Conservation (phyloP, 108 stramenopile genomes). For the Ochromonas danica region DNA sequence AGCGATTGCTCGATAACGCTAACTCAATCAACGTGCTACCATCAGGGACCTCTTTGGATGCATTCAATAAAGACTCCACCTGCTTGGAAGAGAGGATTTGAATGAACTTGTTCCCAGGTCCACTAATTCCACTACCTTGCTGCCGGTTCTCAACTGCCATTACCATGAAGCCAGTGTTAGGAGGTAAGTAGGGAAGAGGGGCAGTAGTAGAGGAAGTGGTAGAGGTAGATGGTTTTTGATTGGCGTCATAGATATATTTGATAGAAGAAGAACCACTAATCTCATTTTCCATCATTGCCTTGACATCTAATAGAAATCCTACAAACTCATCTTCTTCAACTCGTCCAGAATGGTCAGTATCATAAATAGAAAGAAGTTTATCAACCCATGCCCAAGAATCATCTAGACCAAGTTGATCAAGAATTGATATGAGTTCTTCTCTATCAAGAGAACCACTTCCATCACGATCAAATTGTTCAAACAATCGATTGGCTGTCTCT, state of each 20-base stretch:
- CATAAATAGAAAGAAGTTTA: not conserved
- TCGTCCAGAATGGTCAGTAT: constrained; percentile 8
- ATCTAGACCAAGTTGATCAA: not conserved
- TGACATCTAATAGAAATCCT: not conserved
- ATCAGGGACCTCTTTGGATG: not conserved
- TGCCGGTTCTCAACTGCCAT: not conserved
- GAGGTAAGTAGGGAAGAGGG: not conserved
- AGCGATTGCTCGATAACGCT: not conserved
- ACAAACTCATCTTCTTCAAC: constrained; percentile 25
- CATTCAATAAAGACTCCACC: not conserved
- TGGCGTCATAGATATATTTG: not conserved
- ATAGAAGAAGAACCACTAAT: not conserved
- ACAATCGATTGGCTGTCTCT: not conserved
- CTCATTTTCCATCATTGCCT: not conserved
- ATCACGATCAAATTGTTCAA: not conserved
- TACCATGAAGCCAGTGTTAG: not conserved
- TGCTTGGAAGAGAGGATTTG: not conserved
- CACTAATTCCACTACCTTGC: not conserved
- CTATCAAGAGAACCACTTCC: not conserved
- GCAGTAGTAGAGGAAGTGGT: not conserved
- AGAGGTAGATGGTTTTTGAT: not conserved
- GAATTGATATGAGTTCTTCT: not conserved
- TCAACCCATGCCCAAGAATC: not conserved
- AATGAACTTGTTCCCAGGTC: not conserved
- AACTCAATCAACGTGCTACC: not conserved